Base-by-base conservation (phyloP, 1,139 yeast species). In the Blastobotrys serpentis region DNA sequence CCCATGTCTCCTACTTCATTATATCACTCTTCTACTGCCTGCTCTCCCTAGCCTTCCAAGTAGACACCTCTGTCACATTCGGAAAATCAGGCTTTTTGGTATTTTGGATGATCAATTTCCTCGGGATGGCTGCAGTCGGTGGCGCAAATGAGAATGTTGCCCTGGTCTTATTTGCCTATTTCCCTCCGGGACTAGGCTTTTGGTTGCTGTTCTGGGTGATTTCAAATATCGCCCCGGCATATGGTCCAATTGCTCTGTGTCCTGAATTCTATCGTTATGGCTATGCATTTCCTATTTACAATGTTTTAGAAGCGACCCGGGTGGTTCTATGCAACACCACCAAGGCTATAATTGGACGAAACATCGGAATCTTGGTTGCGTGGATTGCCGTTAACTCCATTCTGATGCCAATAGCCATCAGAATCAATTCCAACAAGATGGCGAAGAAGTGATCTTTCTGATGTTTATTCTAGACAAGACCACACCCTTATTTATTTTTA, bases 141-240 rank as follows among this genome's bases (percentile, higher is more conserved):
- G 82, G 81, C 26, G 77, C 81, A 22, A 81, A 79, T 57, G 89
- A 84, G 63, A 77, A 79, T 52, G 71, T 77, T 50, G 78, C 79
- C 11, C 62, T 75, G 51, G 43, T 80, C 3, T 62, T 78, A 3
- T 67, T 78, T 46, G 67, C 76, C 1, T 57, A 64, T 34, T 72
- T 69, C 39, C 80, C 81, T 4, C 75, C 78, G n/a, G 64, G 72
- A 42, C 55, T 82, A 11, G 83, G 86, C 0, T 72, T 79, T 43
- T 82, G 87, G 86, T 69, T 84, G 62, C 71, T 82, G 54, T 72
- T 76, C 51, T 79, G 79, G 76, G 81, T 82, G 58, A 76, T 82
- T 47, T 47, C 73, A 41, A 83, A 82, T 56, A 74, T 83, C 34
- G 69, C 87, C 0, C 78, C 84, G 7, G 75, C 86, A 0, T 81